These are phyloP conservation scores for Globisporangium irregulare DNA, from an alignment of 352 stramenopile genomes.

Conservation along the genomic window DNA sequence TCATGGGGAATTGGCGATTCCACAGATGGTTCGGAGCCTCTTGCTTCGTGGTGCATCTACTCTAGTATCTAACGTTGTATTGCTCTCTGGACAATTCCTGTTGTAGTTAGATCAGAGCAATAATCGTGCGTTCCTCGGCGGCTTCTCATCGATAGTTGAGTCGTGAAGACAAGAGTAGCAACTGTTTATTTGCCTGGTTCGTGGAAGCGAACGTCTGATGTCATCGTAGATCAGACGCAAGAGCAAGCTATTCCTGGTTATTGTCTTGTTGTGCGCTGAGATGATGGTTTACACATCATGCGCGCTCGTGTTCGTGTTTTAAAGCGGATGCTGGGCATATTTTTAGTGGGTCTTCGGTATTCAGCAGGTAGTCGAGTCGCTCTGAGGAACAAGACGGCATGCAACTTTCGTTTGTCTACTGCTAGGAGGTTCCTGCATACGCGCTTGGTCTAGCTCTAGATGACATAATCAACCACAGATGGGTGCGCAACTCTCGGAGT, in stretches of 20 bases:
- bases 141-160: neutral
- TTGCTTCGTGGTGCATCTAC: too few relatives aligned
- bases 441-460: neutral
- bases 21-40: too few relatives aligned
- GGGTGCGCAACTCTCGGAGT: constrained; percentile 15
- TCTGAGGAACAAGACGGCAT: neutral
- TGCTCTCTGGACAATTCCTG: too few relatives aligned
- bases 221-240: neutral
- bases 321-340: neutral
- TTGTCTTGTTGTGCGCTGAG: neutral
- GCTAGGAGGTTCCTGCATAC: neutral
- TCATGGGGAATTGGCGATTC: too few relatives aligned
- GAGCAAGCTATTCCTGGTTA: neutral
- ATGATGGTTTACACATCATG: neutral
- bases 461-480: constrained; percentile 3
- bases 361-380: neutral
- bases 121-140: neutral
- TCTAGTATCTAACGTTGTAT: too few relatives aligned
- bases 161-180: neutral
- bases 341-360: neutral
- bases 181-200: neutral
- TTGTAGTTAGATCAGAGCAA: too few relatives aligned
- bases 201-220: neutral
- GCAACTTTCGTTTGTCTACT: neutral
- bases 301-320: neutral